These are phyloP conservation scores for Hydnum rufescens DNA, from an alignment of 768 basidiomycete species.

Conservation along the genomic window DNA sequence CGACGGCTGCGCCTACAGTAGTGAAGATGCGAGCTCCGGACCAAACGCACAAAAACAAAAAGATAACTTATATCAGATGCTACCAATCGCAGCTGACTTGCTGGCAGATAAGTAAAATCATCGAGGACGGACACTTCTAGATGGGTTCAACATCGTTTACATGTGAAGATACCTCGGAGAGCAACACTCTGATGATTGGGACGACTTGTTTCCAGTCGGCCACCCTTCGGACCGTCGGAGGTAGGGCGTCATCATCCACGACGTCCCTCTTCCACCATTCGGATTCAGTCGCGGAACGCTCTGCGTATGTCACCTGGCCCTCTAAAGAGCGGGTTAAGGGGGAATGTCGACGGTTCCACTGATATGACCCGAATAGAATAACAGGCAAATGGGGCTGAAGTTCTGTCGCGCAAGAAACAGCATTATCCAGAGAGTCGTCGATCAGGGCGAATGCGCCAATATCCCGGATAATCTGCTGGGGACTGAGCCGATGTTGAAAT, in stretches of 20 bases:
- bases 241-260: background rate
- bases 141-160: no score
- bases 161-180: no score
- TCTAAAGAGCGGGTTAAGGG: slow-evolving; percentile 6
- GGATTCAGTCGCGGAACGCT: slow-evolving; percentile 11
- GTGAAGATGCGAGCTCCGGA: no score
- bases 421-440: slow-evolving; percentile 70
- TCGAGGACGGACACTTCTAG: no score
- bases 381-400: slow-evolving; percentile 34
- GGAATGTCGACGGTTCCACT: slow-evolving; percentile 51
- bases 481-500: background rate
- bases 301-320: slow-evolving; percentile 15
- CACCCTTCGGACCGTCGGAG: slow-evolving; percentile 1
- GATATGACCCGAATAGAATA: slow-evolving; percentile 55
- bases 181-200: background rate
- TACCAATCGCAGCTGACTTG: no score
- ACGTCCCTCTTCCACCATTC: slow-evolving; percentile 10
- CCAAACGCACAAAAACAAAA: no score
- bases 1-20: no score
- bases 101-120: no score
- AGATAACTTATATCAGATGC: no score
- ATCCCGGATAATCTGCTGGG: slow-evolving; percentile 36
- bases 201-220: background rate
- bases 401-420: slow-evolving; percentile 33
- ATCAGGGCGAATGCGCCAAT: slow-evolving; percentile 47